Evolutionary conservation across 345 rosid genomes (phyloP).

Genomic region (Alliaria petiolata): DNA sequence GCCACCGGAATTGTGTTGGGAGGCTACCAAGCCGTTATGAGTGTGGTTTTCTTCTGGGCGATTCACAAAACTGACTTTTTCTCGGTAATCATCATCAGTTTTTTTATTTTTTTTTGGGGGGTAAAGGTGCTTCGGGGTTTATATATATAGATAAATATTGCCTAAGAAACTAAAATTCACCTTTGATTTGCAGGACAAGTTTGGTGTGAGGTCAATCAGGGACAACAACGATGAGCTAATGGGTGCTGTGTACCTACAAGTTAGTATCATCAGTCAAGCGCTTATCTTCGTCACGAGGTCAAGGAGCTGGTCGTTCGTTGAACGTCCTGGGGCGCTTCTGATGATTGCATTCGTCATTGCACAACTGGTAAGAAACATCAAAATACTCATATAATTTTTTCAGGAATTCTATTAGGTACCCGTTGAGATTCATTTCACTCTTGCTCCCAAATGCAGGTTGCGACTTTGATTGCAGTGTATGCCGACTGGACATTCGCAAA

Average conservation of each 20-base stretch:
- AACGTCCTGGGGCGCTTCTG: conserved; percentile 38
- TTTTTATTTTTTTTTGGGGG: not conserved
- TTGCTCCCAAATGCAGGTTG: conserved; percentile 42
- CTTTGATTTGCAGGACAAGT: conserved; percentile 48
- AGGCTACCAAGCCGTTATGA: conserved; percentile 81
- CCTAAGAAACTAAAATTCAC: not conserved
- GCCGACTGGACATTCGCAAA: conserved; percentile 52
- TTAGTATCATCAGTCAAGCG: conserved; percentile 48
- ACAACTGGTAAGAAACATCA: conserved; percentile 44
- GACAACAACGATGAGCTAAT: conserved; percentile 38
- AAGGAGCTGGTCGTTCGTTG: conserved; percentile 40
- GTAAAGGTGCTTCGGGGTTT: not conserved
- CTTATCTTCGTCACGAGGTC: conserved; percentile 40
- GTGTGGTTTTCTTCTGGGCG: conserved; percentile 85
- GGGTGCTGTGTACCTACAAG: conserved; percentile 55
- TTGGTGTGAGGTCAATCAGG: conserved; percentile 46
- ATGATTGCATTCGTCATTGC: conserved; percentile 34
- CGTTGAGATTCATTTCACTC: not conserved
- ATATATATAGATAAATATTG: not conserved
- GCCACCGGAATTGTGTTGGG: conserved; percentile 87
- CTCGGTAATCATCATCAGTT: conserved; percentile 34
- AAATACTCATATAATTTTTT: not conserved
- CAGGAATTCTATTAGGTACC: too few relatives aligned
- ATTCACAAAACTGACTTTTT: conserved; percentile 51
- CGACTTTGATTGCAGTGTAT: conserved; percentile 56